Evolutionary conservation across 2,329 filamentous ascomycete species (phyloP).

Genomic region (Aspergillus alliaceus): DNA sequence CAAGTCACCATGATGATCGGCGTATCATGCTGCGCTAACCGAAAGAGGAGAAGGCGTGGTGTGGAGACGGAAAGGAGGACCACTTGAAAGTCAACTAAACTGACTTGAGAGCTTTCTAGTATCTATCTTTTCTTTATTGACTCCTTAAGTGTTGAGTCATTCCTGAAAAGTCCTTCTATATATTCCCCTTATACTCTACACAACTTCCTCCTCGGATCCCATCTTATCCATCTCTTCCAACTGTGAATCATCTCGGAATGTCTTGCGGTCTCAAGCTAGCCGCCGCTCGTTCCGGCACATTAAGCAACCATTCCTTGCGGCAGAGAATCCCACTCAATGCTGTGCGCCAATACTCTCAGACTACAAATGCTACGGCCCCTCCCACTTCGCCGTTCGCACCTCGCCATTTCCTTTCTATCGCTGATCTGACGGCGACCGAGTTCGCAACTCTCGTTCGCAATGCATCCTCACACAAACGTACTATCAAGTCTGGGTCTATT

Average conservation of each 20-base stretch:
- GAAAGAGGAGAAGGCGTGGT: neutral
- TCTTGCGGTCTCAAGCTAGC: neutral
- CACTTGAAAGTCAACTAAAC: neutral
- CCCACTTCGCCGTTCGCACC: slow-evolving; percentile 61
- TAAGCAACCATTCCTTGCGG: slow-evolving; percentile 1
- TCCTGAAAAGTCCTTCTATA: neutral
- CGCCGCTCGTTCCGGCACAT: slow-evolving; percentile 1
- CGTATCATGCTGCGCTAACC: neutral
- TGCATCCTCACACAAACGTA: slow-evolving; percentile 72
- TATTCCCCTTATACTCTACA: too few relatives aligned
- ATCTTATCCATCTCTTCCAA: too few relatives aligned
- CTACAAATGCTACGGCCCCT: slow-evolving; percentile 19
- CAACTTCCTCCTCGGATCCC: too few relatives aligned
- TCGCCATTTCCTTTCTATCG: slow-evolving; percentile 88
- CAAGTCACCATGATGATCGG: neutral
- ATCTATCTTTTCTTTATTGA: neutral
- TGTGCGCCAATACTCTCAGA: slow-evolving; percentile 4
- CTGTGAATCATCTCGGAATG: neutral
- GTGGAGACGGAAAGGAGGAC: slow-evolving; percentile 2
- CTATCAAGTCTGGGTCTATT: slow-evolving; percentile 69
- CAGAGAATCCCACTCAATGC: slow-evolving; percentile 5
- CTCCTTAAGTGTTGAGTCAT: neutral
- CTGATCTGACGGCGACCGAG: slow-evolving; percentile 77
- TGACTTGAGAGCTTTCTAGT: too few relatives aligned
- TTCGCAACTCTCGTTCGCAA: slow-evolving; percentile 80